Evolutionary conservation across 495 filamentous ascomycete genomes (phyloP).

Genomic region (Penicillium cosmopolitanum): DNA sequence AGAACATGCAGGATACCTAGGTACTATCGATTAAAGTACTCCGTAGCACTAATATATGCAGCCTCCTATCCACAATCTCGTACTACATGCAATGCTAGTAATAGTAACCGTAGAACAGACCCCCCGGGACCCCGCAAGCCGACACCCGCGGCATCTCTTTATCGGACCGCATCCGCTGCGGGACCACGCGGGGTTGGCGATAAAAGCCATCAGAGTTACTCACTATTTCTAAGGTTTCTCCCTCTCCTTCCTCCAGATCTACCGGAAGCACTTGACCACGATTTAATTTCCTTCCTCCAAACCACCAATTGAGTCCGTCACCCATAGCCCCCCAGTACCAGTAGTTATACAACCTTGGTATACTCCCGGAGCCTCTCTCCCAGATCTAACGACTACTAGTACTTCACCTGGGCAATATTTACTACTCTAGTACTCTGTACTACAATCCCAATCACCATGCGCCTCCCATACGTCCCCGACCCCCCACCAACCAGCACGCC

Average conservation of each 20-base stretch:
- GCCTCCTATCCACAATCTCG: not conserved
- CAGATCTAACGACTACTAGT: no score
- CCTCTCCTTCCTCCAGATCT: not conserved
- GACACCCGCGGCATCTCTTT: constrained; percentile 19
- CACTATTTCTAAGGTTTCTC: not conserved
- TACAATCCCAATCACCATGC: constrained; percentile 54
- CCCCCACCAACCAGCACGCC: constrained; percentile 52
- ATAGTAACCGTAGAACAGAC: no score
- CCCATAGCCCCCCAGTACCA: not conserved
- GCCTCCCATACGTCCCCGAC: constrained; percentile 68
- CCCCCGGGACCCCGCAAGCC: constrained; percentile 2
- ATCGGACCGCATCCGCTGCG: constrained; percentile 16
- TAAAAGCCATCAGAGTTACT: constrained; percentile 2
- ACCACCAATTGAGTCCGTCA: constrained; percentile 3
- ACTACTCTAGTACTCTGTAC: not conserved
- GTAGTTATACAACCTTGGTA: not conserved
- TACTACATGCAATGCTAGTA: no score
- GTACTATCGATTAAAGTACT: not conserved
- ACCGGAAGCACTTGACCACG: no score
- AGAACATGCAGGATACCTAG: not conserved
- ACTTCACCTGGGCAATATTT: no score
- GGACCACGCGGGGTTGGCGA: constrained; percentile 28
- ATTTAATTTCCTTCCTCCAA: not conserved
- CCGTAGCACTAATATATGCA: not conserved
- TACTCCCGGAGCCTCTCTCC: not conserved